Base-by-base conservation (phyloP, 2,329 filamentous ascomycete genomes). In the Fusarium veterinarium region DNA sequence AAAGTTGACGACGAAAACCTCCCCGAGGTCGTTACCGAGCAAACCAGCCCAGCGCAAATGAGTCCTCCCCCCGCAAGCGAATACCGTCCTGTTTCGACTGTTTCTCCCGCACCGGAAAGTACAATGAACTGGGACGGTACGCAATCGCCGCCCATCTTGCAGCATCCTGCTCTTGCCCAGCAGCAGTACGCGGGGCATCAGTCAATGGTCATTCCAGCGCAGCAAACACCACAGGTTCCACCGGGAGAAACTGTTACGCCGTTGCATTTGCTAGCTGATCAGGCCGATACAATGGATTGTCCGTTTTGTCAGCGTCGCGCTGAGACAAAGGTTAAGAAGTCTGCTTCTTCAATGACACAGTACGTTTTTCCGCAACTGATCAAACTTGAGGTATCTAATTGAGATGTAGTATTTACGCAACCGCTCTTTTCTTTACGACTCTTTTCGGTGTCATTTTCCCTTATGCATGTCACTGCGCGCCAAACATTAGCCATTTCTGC, bases 401-500 rank as follows among this genome's bases (percentile, higher is more conserved):
- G 2, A 10, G 1, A 4, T 16, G 6, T 4, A 73, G 64, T 23
- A 63, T 61, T 28, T 46, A 73, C 41, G 63, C 65, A 8, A 65
- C 73, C 10, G 59, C 42, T 3, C 75, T 78, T 25, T 78, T 78
- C 56, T 71, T 78, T 60, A 41, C 52, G 20, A 77, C 76, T 16
- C 49, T 77, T 33, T 75, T 74, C 14, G 75, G 76, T 3, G 76
- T 69, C 8, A 52, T 76, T 8, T 75, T 70, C 10, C 76, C 77
- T 0, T 79, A 77, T 57, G 28, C 65, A 28, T 67, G 69, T 37
- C 64, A 78, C 20, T 78, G 76, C 69, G 53, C 57, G 1, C 42
- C 62, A n/a, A 65, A 78, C 17, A 30, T 79, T n/a, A 76, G 52
- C 38, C 77, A 78, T 33, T 68, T 56, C 53, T 78, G 77, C 63